Evolutionary conservation across 73 alveolate genomes (phyloP).

Genomic region (Loxodes magnus): DNA sequence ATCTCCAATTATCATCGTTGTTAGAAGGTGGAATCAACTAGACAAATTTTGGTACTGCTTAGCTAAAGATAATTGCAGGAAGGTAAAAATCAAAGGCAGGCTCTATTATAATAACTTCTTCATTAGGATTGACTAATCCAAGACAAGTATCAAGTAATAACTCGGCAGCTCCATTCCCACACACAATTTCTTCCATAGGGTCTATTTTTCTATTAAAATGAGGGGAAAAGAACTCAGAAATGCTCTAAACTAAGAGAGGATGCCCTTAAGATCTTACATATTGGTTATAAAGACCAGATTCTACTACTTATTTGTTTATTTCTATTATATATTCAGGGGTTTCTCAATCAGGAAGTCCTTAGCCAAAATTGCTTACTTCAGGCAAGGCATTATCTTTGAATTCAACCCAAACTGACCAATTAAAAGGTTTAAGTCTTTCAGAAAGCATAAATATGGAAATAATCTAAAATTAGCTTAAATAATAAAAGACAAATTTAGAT

Average conservation of each 20-base stretch:
- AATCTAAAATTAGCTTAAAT: no score
- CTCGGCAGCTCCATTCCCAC: conserved; percentile 11
- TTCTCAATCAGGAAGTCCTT: conserved; percentile 44
- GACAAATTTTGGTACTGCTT: conserved; percentile 12
- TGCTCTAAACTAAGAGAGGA: background rate
- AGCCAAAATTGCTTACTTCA: conserved; percentile 35
- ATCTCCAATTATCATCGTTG: conserved; percentile 2
- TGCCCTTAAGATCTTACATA: conserved; percentile 1
- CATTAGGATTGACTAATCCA: conserved; percentile 21
- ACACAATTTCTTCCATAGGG: conserved; percentile 10
- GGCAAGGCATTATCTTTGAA: conserved; percentile 25
- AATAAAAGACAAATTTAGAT: no score
- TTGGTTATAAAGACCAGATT: conserved; percentile 2
- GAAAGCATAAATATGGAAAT: no score
- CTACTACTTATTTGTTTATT: background rate
- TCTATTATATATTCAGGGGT: conserved; percentile 38
- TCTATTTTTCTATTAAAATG: conserved; percentile 5
- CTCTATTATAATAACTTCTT: conserved; percentile 33
- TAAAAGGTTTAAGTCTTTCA: background rate
- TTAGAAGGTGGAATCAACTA: background rate
- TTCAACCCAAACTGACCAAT: conserved; percentile 45
- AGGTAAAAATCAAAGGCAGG: conserved; percentile 27
- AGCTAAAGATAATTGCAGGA: conserved; percentile 1
- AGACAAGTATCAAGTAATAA: conserved; percentile 5
- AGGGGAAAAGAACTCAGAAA: conserved; percentile 1